These are phyloP conservation scores for Aspergillus jensenii DNA, from an alignment of 2,329 filamentous ascomycete species.

Conservation along the genomic window DNA sequence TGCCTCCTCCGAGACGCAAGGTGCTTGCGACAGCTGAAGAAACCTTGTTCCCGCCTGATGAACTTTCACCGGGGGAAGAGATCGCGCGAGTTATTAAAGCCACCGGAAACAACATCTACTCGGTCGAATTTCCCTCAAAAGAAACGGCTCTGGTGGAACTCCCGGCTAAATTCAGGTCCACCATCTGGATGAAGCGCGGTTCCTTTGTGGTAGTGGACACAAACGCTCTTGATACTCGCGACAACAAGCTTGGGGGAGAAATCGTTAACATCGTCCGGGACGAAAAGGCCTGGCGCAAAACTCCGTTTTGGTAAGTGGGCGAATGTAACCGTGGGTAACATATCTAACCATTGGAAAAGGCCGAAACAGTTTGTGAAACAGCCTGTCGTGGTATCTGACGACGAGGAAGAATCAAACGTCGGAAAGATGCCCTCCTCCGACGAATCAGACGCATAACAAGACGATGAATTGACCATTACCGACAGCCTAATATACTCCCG, in stretches of 20 bases:
- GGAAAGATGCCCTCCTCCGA: constrained; percentile 84
- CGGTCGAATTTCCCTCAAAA: constrained; percentile 68
- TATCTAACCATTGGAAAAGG: constrained; percentile 50
- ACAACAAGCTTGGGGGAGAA: constrained; percentile 79
- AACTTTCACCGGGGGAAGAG: constrained; percentile 52
- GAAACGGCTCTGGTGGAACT: constrained; percentile 75
- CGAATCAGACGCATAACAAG: constrained; percentile 67
- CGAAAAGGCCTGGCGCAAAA: constrained; percentile 89
- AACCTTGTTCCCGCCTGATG: constrained; percentile 60
- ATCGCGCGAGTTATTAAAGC: constrained; percentile 79
- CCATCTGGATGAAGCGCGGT: constrained; percentile 88
- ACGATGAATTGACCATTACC: not conserved
- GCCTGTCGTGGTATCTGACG: constrained; percentile 63
- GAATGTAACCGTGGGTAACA: not conserved
- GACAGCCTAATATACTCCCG: not conserved
- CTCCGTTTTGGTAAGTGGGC: constrained; percentile 71
- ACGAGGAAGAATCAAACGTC: constrained; percentile 75
- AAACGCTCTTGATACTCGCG: constrained; percentile 61
- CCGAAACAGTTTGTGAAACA: constrained; percentile 74
- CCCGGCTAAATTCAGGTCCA: constrained; percentile 80
- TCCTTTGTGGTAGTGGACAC: constrained; percentile 84
- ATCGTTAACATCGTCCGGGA: constrained; percentile 92
- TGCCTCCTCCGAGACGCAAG: constrained; percentile 75
- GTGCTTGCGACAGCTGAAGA: constrained; percentile 76
- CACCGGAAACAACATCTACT: constrained; percentile 87